phyloP scores from a whole-genome alignment of 2,329 filamentous ascomycete genomes.

The Huntiella savannae region DNA sequence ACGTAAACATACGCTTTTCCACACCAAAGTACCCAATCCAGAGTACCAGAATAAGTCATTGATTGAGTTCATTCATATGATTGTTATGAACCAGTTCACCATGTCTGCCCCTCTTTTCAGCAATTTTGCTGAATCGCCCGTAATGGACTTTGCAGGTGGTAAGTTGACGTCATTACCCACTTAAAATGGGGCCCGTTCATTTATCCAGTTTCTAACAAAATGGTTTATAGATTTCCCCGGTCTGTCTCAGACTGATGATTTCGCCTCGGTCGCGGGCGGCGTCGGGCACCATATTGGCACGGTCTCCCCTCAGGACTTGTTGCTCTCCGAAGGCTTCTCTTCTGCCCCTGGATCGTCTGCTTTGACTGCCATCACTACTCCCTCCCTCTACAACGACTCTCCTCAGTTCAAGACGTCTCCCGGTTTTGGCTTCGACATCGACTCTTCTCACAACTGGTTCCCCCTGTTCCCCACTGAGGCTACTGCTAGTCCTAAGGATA shows the following conservation, averaged over 20 bases:
- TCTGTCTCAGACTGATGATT: constrained; percentile 35
- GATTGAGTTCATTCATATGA: neutral
- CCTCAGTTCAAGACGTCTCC: constrained; percentile 63
- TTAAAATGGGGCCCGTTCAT: constrained; percentile 20
- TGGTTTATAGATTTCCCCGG: constrained; percentile 34
- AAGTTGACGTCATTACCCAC: neutral
- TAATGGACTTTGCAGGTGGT: constrained; percentile 9
- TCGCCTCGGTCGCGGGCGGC: constrained; percentile 18
- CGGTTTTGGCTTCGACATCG: constrained; percentile 46
- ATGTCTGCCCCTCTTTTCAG: neutral
- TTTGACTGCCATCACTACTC: constrained; percentile 70
- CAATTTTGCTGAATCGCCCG: constrained; percentile 3
- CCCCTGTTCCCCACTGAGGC: constrained; percentile 46
- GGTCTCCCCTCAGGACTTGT: constrained; percentile 67
- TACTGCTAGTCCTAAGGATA: constrained; percentile 13
- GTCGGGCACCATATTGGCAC: constrained; percentile 39
- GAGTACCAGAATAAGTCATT: too few species aligned
- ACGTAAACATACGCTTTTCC: constrained; percentile 13
- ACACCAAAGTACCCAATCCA: too few species aligned
- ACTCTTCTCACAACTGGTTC: constrained; percentile 43
- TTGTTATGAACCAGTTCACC: neutral
- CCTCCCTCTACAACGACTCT: constrained; percentile 59
- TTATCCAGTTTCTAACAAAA: constrained; percentile 12
- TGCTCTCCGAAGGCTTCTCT: constrained; percentile 52
- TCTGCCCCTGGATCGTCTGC: constrained; percentile 58